Evolutionary conservation across 345 rosid species (phyloP), one percentile per base, ranked within the genome.

Genomic region (Hirschfeldia incana): DNA sequence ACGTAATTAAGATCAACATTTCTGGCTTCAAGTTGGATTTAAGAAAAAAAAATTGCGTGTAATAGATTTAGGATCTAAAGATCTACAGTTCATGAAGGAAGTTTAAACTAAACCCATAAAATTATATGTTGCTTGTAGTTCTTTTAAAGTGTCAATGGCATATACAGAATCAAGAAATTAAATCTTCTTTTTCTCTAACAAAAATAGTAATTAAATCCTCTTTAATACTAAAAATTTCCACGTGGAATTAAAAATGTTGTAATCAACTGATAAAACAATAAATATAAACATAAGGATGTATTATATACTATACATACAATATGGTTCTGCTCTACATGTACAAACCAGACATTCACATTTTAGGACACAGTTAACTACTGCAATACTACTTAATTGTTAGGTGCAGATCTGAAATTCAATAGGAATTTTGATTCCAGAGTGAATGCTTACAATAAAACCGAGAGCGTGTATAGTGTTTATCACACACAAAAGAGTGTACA

Each of bases 381-480:
- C 21, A 21, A 21, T 37, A 29, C 7, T 58, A 67, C 17, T 29
- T 76, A 69, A 49, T 77, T 62, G 70, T 53, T 28, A 57, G 65
- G 42, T 34, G 65, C 28, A 34, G 17, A 69, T 32, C 30, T 21
- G 6, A 61, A 69, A n/a, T 69, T 49, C 62, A 30, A 69, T 17
- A 44, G 37, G 36, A 58, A 12, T 12, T 68, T 60, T 3, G 36
- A 61, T 32, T 69, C 17, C 16, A 69, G 28, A 46, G 58, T 49
- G 55, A 36, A 53, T 5, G 63, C 2, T 36, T 39, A 74, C 16
- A 63, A n/a, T 37, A 62, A 70, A 67, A 12, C n/a, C 3, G 27
- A 11, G 62, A 42, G 39, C 16, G 53, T 72, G 27, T 17, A 39
- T 72, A 39, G 73, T 65, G 28, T 7, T 12, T 21, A 36, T 53